Evolutionary conservation across 306 rosid species (phyloP).

Genomic region (Medicago lupulina): DNA sequence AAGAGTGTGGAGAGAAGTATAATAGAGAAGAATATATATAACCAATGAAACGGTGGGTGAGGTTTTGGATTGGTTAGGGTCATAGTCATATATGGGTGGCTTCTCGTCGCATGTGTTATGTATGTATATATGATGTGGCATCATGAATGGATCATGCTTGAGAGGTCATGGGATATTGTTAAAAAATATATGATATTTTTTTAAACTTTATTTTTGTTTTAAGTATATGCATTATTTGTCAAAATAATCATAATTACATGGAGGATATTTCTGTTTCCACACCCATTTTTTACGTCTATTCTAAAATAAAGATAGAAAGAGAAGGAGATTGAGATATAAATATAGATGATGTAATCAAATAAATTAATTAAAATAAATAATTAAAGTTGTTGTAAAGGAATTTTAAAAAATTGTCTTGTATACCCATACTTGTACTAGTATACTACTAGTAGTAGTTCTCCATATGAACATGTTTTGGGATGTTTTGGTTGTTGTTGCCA

Average conservation of each 20-base stretch:
- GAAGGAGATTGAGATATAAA: background rate
- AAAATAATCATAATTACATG: background rate
- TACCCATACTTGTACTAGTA: no score
- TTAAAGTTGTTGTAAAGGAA: no score
- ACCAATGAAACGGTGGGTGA: conserved; percentile 42
- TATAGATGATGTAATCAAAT: background rate
- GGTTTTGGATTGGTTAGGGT: conserved; percentile 41
- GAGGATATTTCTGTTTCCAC: background rate
- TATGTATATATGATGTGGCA: conserved; percentile 14
- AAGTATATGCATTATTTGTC: no score
- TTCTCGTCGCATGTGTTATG: conserved; percentile 21
- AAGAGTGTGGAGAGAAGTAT: conserved; percentile 36
- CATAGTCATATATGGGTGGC: conserved; percentile 31
- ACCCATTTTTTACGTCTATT: background rate
- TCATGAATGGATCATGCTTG: background rate
- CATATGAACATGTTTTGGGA: no score
- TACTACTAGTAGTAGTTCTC: no score
- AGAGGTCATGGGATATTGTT: background rate
- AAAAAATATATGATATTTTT: background rate
- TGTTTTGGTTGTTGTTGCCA: no score
- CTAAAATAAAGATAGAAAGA: background rate
- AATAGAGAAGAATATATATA: conserved; percentile 48
- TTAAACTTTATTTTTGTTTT: background rate
- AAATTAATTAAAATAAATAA: background rate
- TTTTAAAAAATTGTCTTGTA: no score